phyloP scores from a whole-genome alignment of 2,329 filamentous ascomycete species.

The Alternaria sp. region DNA sequence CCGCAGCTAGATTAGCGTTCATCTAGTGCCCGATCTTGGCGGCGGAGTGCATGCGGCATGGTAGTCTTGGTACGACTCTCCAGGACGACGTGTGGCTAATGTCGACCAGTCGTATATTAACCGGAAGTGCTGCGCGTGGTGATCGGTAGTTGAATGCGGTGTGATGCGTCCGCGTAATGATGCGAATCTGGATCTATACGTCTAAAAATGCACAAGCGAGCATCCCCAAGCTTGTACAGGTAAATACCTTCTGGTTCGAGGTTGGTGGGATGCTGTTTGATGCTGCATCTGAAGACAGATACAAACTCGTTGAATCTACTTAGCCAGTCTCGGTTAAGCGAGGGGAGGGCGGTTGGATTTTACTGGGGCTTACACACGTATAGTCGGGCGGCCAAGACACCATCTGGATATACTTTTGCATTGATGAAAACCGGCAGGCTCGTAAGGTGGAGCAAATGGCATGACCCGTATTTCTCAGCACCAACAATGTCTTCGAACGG shows the following conservation, averaged over 20 bases:
- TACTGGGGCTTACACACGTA: not conserved
- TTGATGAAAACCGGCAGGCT: not conserved
- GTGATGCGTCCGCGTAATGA: not conserved
- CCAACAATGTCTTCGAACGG: not conserved
- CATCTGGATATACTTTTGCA: not conserved
- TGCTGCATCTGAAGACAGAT: not conserved
- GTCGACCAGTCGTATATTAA: slow-evolving; percentile 1
- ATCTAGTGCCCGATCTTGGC: slow-evolving; percentile 28
- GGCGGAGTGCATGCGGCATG: slow-evolving; percentile 19
- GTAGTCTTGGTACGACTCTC: slow-evolving; percentile 7
- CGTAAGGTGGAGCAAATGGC: slow-evolving; percentile 5
- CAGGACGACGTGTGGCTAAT: slow-evolving; percentile 6
- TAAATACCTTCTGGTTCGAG: not conserved
- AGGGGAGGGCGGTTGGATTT: not conserved
- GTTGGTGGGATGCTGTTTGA: not conserved
- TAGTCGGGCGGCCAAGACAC: slow-evolving; percentile 3
- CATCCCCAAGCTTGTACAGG: not conserved
- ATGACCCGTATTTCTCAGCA: slow-evolving; percentile 2
- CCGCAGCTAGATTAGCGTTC: slow-evolving; percentile 26
- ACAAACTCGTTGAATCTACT: not conserved
- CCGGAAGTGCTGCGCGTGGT: not conserved
- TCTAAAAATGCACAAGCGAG: not conserved
- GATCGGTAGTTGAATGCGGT: slow-evolving; percentile 4
- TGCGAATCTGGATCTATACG: not conserved
- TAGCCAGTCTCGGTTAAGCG: not conserved